These are phyloP conservation scores for Pyrenophora tritici-repentis DNA, from an alignment of 2,329 filamentous ascomycete species.

Conservation along the genomic window DNA sequence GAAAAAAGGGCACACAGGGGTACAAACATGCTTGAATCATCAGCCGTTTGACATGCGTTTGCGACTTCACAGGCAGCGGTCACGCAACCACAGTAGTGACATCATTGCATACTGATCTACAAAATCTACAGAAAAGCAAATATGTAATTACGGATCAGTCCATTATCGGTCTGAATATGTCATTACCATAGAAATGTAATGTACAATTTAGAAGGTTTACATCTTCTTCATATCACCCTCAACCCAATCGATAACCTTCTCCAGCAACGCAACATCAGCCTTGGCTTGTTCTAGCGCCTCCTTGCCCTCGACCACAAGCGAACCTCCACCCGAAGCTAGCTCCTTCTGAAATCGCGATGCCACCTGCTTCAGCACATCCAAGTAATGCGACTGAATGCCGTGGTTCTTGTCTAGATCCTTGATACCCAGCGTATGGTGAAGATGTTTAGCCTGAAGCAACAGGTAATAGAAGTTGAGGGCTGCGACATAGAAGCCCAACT, in stretches of 20 bases:
- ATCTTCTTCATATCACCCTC: slow-evolving; percentile 20
- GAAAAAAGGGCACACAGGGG: too few relatives aligned
- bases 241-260: slow-evolving; percentile 43
- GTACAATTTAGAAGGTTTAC: slow-evolving; percentile 1
- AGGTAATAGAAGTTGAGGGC: slow-evolving; percentile 65
- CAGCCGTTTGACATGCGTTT: too few relatives aligned
- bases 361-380: slow-evolving; percentile 50
- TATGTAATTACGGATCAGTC: too few relatives aligned
- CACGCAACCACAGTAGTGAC: too few relatives aligned
- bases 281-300: slow-evolving; percentile 42
- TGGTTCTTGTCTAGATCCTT: slow-evolving; percentile 48
- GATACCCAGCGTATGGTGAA: slow-evolving; percentile 56
- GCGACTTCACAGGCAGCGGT: too few relatives aligned
- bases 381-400: slow-evolving; percentile 50
- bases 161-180: too few relatives aligned
- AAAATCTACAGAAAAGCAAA: too few relatives aligned
- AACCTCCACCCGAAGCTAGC: slow-evolving; percentile 41
- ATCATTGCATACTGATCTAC: too few relatives aligned
- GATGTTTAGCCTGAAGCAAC: slow-evolving; percentile 55
- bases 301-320: slow-evolving; percentile 46
- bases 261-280: slow-evolving; percentile 42
- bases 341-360: slow-evolving; percentile 44
- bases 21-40: too few relatives aligned
- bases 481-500: slow-evolving; percentile 60
- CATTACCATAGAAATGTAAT: background rate